A percentile compares a stretch with the other conserved stretches of the same genome.
These are phyloP conservation scores for Datura wrightii DNA, from an alignment of 257 asterid species.

Conservation along the genomic window DNA sequence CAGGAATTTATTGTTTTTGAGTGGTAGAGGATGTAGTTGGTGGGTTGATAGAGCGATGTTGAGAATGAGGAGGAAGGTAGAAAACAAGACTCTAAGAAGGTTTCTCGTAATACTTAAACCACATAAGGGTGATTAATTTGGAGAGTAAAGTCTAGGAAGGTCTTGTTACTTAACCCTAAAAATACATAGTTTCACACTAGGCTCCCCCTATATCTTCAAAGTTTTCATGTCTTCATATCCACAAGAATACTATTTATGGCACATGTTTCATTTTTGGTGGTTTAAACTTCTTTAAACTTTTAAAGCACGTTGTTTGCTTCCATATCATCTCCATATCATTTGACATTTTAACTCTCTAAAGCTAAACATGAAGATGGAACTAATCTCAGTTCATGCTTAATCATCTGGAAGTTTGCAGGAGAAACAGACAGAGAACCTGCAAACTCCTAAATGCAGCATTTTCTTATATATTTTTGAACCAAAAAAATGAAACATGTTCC, in stretches of 20 bases:
- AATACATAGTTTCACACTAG: neutral
- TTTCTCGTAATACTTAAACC: neutral
- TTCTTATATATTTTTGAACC: neutral
- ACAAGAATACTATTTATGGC: neutral
- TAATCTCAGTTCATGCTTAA: slow-evolving; percentile 17
- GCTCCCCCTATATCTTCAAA: neutral
- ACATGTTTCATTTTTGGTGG: neutral
- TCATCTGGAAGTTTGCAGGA: neutral
- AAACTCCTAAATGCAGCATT: neutral
- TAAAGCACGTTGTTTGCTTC: neutral
- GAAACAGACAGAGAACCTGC: neutral
- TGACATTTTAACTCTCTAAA: neutral
- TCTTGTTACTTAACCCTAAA: neutral
- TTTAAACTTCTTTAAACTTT: neutral
- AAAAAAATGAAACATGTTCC: neutral
- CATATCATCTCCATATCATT: neutral
- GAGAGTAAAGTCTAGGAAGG: neutral
- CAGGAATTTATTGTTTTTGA: neutral
- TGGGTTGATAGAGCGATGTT: neutral
- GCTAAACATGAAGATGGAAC: neutral
- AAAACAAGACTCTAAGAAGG: neutral
- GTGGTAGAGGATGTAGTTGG: neutral
- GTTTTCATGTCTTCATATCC: neutral
- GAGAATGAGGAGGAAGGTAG: neutral
- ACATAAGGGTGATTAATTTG: neutral